A percentile compares a stretch with the other conserved stretches of the same genome.
Evolutionary conservation across 345 rosid genomes (phyloP).

Genomic region (Syzygium oleosum): DNA sequence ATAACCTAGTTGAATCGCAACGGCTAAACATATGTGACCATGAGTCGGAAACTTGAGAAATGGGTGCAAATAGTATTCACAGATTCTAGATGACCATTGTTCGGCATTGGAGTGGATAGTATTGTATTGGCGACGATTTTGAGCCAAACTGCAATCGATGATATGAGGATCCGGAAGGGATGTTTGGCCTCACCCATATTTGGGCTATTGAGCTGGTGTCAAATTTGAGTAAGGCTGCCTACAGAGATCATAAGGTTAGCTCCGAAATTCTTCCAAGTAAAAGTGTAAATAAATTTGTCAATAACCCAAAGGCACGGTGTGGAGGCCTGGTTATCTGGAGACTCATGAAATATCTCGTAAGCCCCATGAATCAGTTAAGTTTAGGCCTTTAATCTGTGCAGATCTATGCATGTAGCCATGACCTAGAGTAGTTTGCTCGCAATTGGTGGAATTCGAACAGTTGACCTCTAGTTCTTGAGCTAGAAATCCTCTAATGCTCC

Average conservation of each 20-base stretch:
- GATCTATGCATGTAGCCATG: background rate
- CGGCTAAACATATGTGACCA: background rate
- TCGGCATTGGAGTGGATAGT: background rate
- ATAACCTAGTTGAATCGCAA: background rate
- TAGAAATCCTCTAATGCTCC: background rate
- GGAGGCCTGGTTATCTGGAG: background rate
- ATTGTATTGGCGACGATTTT: background rate
- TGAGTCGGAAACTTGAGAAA: background rate
- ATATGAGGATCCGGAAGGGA: background rate
- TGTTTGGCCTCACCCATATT: background rate
- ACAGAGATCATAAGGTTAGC: background rate
- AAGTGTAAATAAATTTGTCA: background rate
- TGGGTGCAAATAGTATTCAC: background rate
- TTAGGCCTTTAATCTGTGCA: accelerated
- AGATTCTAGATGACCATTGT: background rate
- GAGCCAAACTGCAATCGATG: background rate
- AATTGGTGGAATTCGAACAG: background rate
- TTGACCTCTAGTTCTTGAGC: background rate
- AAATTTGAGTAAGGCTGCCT: background rate
- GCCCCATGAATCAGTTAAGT: background rate
- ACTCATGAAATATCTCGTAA: background rate
- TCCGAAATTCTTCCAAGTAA: background rate
- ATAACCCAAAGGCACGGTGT: background rate
- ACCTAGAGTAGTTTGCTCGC: background rate
- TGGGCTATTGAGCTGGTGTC: background rate